phyloP scores from a whole-genome alignment of 305 asterid genomes.

The Fraxinus angustifolia region DNA sequence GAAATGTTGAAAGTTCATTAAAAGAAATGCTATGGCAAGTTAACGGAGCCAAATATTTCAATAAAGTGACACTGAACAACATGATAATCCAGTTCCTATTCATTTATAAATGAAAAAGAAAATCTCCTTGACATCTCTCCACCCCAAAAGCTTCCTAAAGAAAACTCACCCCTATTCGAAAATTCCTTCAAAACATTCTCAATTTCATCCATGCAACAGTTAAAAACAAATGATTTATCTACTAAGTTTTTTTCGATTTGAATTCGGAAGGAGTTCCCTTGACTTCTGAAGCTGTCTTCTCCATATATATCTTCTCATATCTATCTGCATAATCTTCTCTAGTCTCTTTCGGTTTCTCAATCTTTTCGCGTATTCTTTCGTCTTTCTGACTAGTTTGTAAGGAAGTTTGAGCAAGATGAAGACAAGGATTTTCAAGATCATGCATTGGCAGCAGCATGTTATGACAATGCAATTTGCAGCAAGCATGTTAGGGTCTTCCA shows the following conservation, averaged over 20 bases:
- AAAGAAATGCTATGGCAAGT: slow-evolving; percentile 16
- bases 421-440: slow-evolving; percentile 66
- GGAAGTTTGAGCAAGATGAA: slow-evolving; percentile 64
- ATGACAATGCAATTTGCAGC: slow-evolving; percentile 81
- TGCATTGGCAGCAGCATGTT: slow-evolving; percentile 77
- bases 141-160: slow-evolving; percentile 79
- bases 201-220: slow-evolving; percentile 58
- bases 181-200: slow-evolving; percentile 62
- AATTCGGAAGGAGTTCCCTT: slow-evolving; percentile 33
- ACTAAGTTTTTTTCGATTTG: slow-evolving; percentile 13
- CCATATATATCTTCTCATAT: slow-evolving; percentile 24
- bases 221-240: slow-evolving; percentile 9
- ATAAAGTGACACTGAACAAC: slow-evolving; percentile 42
- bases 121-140: slow-evolving; percentile 36
- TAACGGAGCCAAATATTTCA: slow-evolving; percentile 47
- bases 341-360: slow-evolving; percentile 31
- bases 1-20: not conserved
- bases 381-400: slow-evolving; percentile 39
- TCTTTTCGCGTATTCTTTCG: slow-evolving; percentile 41
- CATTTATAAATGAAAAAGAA: slow-evolving; percentile 32
- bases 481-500: slow-evolving; percentile 61
- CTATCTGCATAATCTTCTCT: slow-evolving; percentile 30
- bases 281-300: slow-evolving; percentile 33
- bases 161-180: slow-evolving; percentile 65
- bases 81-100: slow-evolving; percentile 53